These are phyloP conservation scores for Dactylellina haptotyla DNA, from an alignment of 2,329 filamentous ascomycete species.

Conservation along the genomic window DNA sequence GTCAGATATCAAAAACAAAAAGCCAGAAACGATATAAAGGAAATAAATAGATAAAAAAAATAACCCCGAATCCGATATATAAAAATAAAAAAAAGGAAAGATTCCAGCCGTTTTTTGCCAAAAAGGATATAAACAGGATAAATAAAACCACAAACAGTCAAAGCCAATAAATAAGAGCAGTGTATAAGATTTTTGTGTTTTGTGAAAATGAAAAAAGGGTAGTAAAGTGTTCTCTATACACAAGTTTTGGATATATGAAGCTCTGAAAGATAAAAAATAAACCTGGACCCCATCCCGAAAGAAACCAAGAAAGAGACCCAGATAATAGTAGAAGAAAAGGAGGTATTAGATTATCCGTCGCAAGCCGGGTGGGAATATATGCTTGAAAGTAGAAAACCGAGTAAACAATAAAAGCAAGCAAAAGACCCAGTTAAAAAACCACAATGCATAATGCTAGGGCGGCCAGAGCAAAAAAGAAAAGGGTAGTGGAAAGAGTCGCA, in stretches of 20 bases:
- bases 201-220: constrained; percentile 1
- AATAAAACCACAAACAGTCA: not conserved
- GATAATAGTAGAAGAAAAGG: constrained; percentile 32
- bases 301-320: constrained; percentile 54
- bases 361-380: constrained; percentile 48
- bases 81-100: constrained; percentile 56
- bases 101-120: constrained; percentile 49
- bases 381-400: constrained; percentile 27
- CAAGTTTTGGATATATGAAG: constrained; percentile 33
- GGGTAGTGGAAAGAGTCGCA: constrained; percentile 14
- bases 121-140: constrained; percentile 26
- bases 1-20: constrained; percentile 59
- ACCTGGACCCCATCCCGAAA: constrained; percentile 23
- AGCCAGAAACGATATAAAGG: constrained; percentile 55
- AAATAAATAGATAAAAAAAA: constrained; percentile 52
- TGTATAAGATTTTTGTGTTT: constrained; percentile 26
- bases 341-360: constrained; percentile 55
- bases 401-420: constrained; percentile 15
- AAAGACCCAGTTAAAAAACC: constrained; percentile 24
- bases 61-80: constrained; percentile 47
- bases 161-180: too few species aligned
- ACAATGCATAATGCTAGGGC: constrained; percentile 51
- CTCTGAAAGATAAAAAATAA: too few species aligned
- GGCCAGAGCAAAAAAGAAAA: constrained; percentile 25
- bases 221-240: constrained; percentile 43